A percentile compares a stretch with the other conserved stretches of the same genome.
These are phyloP conservation scores for Rhizophagus sp. DNA, from an alignment of 192 early-diverging fungal species.

Conservation along the genomic window DNA sequence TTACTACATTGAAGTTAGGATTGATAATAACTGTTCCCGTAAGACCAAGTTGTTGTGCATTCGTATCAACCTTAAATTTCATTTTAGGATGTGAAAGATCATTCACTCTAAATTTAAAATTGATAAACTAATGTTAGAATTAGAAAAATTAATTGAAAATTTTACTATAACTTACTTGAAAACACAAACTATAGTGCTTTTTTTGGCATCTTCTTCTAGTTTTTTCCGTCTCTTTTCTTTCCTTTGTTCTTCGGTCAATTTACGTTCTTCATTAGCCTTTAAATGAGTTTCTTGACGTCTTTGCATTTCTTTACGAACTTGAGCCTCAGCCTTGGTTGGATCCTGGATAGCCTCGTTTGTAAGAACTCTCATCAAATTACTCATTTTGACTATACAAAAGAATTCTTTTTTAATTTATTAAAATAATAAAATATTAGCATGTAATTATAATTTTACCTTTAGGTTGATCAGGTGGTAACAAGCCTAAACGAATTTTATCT, in stretches of 20 bases:
- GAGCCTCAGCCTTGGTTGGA: conserved; percentile 91
- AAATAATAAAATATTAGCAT: not conserved
- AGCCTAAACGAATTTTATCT: conserved; percentile 91
- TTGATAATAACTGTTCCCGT: conserved; percentile 81
- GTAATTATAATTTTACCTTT: conserved; percentile 46
- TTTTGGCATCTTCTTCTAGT: conserved; percentile 67
- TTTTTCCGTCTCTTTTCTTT: conserved; percentile 77
- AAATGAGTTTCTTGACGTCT: conserved; percentile 78
- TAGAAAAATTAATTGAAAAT: not conserved
- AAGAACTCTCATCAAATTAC: conserved; percentile 94
- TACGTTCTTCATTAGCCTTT: conserved; percentile 77
- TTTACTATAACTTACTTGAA: conserved; percentile 63
- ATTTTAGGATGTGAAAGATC: conserved; percentile 81
- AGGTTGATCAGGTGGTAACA: conserved; percentile 89
- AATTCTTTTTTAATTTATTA: not conserved
- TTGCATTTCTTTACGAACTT: conserved; percentile 86
- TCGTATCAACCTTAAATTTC: conserved; percentile 86
- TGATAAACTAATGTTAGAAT: not conserved
- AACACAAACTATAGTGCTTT: conserved; percentile 76
- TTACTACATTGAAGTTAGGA: conserved; percentile 74
- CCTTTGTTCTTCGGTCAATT: conserved; percentile 86
- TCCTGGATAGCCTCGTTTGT: conserved; percentile 94
- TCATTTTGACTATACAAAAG: conserved; percentile 65
- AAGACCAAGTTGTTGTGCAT: conserved; percentile 83
- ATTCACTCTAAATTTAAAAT: conserved; percentile 55